Percentiles rank a stretch among this genome's conserved stretches.
Conservation (phyloP, 441 rosid species). For the Adansonia rubrostipa region DNA sequence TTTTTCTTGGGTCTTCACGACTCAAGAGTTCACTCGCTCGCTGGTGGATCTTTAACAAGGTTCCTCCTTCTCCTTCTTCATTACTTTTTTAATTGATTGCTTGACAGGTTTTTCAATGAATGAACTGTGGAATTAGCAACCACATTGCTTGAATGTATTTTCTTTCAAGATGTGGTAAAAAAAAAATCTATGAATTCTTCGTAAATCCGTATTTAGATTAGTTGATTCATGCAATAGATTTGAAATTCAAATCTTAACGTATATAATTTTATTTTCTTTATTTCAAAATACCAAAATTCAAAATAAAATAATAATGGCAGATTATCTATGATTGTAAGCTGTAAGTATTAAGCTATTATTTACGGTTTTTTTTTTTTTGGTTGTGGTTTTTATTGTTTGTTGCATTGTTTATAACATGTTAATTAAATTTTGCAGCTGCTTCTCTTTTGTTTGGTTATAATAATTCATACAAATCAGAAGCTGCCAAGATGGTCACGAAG, state of each 20-base stretch:
- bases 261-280: no score
- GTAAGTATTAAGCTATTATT: no score
- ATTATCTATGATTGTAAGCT: no score
- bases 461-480: slow-evolving; percentile 15
- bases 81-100: not conserved
- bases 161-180: no score
- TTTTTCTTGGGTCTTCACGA: not conserved
- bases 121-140: not conserved
- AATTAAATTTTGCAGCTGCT: slow-evolving; percentile 4
- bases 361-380: not conserved
- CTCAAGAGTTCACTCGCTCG: not conserved
- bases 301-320: no score
- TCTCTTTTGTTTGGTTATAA: not conserved
- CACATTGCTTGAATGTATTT: not conserved
- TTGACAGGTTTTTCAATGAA: not conserved
- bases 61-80: not conserved
- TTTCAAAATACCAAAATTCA: no score
- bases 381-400: not conserved
- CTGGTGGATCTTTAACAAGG: not conserved
- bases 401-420: not conserved
- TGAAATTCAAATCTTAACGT: no score
- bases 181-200: no score
- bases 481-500: slow-evolving; percentile 39
- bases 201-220: no score
- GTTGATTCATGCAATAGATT: no score